phyloP scores from a whole-genome alignment of 73 alveolate genomes.

The Paramecium biaurelia region DNA sequence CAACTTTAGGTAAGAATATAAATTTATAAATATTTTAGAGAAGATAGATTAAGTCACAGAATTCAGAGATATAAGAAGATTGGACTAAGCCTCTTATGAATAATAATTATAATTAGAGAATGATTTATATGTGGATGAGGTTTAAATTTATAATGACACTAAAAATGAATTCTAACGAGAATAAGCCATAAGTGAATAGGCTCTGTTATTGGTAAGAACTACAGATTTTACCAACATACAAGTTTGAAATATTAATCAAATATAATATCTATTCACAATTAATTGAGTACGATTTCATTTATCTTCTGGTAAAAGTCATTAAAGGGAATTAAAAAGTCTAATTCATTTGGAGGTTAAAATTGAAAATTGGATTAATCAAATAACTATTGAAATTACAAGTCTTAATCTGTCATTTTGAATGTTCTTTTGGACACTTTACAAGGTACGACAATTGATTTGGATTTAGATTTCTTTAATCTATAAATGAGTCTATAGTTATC shows the following conservation, averaged over 20 bases:
- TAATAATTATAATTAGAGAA: neutral
- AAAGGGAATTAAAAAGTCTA: neutral
- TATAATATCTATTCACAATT: neutral
- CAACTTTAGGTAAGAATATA: neutral
- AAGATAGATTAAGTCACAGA: neutral
- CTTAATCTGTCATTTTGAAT: neutral
- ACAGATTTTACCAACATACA: neutral
- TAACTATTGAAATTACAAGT: neutral
- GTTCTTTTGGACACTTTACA: neutral
- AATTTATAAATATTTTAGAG: neutral
- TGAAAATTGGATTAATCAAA: neutral
- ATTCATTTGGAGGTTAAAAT: slow-evolving; percentile 22
- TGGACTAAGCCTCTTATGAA: neutral
- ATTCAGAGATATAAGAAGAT: slow-evolving; percentile 10
- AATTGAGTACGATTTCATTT: neutral
- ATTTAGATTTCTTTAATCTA: neutral
- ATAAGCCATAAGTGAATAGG: neutral
- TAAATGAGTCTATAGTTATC: neutral
- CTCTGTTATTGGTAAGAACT: neutral
- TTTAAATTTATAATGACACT: too few species aligned
- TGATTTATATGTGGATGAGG: neutral
- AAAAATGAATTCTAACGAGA: slow-evolving; percentile 26
- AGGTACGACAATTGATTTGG: neutral
- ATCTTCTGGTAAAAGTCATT: neutral
- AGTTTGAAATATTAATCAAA: neutral